Percentiles rank a stretch among this genome's conserved stretches.
phyloP scores from a whole-genome alignment of 805 yeast genomes.

The Novakomyces olei region DNA sequence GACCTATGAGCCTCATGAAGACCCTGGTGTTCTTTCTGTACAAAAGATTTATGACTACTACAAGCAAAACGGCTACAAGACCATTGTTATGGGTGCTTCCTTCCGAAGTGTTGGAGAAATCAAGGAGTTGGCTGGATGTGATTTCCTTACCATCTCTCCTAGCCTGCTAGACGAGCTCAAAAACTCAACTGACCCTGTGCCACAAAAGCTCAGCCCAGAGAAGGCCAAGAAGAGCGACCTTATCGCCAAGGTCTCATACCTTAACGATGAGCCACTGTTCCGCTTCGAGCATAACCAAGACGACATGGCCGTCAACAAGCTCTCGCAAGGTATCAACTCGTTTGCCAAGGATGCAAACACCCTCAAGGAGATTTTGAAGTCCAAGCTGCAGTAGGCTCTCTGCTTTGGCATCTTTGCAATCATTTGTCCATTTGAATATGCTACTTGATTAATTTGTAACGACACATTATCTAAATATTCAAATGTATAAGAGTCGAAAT shows the following conservation, averaged over 20 bases:
- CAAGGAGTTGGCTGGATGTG: slow-evolving; percentile 91
- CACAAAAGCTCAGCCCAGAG: slow-evolving; percentile 65
- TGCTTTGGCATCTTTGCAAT: background rate
- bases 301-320: slow-evolving; percentile 95
- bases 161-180: slow-evolving; percentile 68
- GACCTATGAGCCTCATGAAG: slow-evolving; percentile 54
- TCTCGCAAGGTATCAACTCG: slow-evolving; percentile 92
- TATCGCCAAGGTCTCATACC: slow-evolving; percentile 45
- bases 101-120: slow-evolving; percentile 95
- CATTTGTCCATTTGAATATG: no score
- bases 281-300: slow-evolving; percentile 84
- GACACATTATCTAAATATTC: no score
- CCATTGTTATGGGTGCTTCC: slow-evolving; percentile 99
- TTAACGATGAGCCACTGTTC: slow-evolving; percentile 74
- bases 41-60: slow-evolving; percentile 83
- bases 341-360: slow-evolving; percentile 85
- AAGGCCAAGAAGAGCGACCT: slow-evolving; percentile 25
- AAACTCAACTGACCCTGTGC: slow-evolving; percentile 58
- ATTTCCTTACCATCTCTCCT: slow-evolving; percentile 88
- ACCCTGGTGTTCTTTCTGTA: slow-evolving; percentile 93
- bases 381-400: slow-evolving; percentile 5
- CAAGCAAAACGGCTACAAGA: slow-evolving; percentile 88
- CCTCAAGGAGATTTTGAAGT: slow-evolving; percentile 18
- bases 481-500: no score
- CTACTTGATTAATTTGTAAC: no score